Percentiles rank a stretch among this genome's conserved stretches.
These are phyloP conservation scores for Scutellaria baicalensis DNA, from an alignment of 257 asterid genomes.

Conservation along the genomic window DNA sequence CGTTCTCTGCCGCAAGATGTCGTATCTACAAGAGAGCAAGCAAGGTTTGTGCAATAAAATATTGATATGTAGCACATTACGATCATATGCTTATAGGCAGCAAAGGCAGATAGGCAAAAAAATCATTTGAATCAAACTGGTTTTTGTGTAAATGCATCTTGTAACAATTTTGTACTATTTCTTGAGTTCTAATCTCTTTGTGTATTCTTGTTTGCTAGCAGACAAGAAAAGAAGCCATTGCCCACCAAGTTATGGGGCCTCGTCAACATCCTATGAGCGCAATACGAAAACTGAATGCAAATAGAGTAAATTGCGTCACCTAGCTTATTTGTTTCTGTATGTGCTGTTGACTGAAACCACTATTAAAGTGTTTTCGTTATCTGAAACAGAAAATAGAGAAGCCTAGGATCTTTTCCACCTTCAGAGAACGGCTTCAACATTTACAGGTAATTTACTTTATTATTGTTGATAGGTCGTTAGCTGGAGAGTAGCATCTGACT, in stretches of 20 bases:
- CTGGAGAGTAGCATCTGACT: conserved; percentile 14
- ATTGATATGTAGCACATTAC: not conserved
- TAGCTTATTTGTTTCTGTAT: not conserved
- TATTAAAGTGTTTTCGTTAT: conserved; percentile 9
- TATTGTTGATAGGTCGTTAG: conserved; percentile 6
- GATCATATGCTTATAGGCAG: not conserved
- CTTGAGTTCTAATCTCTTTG: conserved; percentile 6
- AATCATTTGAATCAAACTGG: not conserved
- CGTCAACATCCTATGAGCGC: conserved; percentile 57
- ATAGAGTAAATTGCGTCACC: conserved; percentile 39
- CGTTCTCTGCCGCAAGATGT: conserved; percentile 81
- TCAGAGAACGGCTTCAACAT: conserved; percentile 83
- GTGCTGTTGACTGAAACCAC: not conserved
- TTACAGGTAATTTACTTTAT: conserved; percentile 58
- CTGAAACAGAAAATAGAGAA: conserved; percentile 64
- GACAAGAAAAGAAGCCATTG: conserved; percentile 57
- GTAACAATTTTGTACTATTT: not conserved
- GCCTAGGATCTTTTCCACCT: conserved; percentile 59
- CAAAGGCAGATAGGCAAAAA: not conserved
- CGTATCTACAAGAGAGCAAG: conserved; percentile 46
- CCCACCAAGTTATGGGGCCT: conserved; percentile 77
- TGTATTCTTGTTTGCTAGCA: conserved; percentile 30
- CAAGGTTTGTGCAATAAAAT: conserved; percentile 39
- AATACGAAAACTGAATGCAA: conserved; percentile 45
- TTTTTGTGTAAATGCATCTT: not conserved